phyloP scores from a whole-genome alignment of 2,329 filamentous ascomycete species.

The Sphaceloma murrayae region DNA sequence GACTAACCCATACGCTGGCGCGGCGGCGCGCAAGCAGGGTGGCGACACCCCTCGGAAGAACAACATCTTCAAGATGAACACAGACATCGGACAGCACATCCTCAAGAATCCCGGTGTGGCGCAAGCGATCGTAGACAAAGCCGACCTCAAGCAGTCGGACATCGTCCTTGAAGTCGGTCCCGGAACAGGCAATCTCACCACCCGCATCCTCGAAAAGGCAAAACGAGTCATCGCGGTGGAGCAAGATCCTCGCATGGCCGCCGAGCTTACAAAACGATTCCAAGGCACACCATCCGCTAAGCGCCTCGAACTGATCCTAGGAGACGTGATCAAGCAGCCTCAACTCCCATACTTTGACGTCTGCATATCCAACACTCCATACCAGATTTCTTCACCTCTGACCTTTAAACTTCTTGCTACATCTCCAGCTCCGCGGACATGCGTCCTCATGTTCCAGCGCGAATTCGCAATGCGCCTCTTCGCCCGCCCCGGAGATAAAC shows the following conservation, averaged over 20 bases:
- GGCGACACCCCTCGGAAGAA: constrained; percentile 43
- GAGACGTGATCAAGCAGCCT: constrained; percentile 81
- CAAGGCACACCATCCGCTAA: constrained; percentile 79
- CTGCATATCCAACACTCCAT: constrained; percentile 70
- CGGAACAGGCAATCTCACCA: constrained; percentile 80
- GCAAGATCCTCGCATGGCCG: constrained; percentile 91
- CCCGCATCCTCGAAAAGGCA: constrained; percentile 77
- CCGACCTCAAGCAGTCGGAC: constrained; percentile 79
- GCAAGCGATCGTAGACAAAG: constrained; percentile 75
- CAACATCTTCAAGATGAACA: constrained; percentile 97
- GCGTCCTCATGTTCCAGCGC: constrained; percentile 91
- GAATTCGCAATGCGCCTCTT: constrained; percentile 89
- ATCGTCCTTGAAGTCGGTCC: constrained; percentile 87
- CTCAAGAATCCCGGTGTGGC: constrained; percentile 85
- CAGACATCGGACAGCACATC: constrained; percentile 80
- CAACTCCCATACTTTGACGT: constrained; percentile 71
- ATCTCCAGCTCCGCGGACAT: constrained; percentile 68
- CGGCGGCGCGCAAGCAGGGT: constrained; percentile 40
- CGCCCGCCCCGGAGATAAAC: constrained; percentile 74
- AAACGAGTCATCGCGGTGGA: constrained; percentile 81
- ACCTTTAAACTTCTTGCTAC: constrained; percentile 84
- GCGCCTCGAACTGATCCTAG: constrained; percentile 76
- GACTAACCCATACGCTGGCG: constrained; percentile 37
- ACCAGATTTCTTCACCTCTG: constrained; percentile 78
- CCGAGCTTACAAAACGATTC: constrained; percentile 86